Evolutionary conservation across 768 basidiomycete genomes (phyloP).

Genomic region (Boletus pseudo-olivaceus): DNA sequence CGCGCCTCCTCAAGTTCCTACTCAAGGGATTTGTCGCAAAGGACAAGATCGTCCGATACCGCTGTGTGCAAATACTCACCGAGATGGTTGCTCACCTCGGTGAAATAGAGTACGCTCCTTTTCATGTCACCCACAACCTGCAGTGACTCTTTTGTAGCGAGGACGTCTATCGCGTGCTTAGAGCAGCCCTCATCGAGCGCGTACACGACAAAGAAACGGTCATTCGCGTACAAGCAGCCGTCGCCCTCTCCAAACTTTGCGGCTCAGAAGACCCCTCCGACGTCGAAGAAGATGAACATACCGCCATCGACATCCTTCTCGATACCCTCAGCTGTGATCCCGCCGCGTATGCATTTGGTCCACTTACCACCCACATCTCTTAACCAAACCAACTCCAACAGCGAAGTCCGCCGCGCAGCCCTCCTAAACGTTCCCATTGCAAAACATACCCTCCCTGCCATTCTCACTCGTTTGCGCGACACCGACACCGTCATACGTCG

Average conservation of each 20-base stretch:
- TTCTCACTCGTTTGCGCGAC: constrained; percentile 79
- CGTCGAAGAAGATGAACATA: constrained; percentile 41
- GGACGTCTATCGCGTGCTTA: constrained; percentile 64
- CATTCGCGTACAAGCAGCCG: constrained; percentile 76
- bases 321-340: constrained; percentile 70
- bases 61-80: constrained; percentile 71
- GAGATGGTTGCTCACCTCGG: constrained; percentile 79
- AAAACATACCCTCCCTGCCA: constrained; percentile 50
- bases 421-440: constrained; percentile 67
- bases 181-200: constrained; percentile 63
- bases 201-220: constrained; percentile 73
- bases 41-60: constrained; percentile 83
- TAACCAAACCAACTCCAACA: constrained; percentile 27
- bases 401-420: constrained; percentile 83
- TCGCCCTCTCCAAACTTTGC: constrained; percentile 75
- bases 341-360: constrained; percentile 55
- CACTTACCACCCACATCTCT: not conserved
- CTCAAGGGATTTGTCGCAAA: constrained; percentile 78
- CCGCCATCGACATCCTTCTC: constrained; percentile 58
- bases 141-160: constrained; percentile 47
- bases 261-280: constrained; percentile 64
- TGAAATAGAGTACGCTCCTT: constrained; percentile 69
- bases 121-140: not conserved
- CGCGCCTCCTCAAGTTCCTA: constrained; percentile 65
- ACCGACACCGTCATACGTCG: constrained; percentile 72